Conservation (phyloP, 352 stramenopile genomes). For the Globisporangium cystogenes region DNA sequence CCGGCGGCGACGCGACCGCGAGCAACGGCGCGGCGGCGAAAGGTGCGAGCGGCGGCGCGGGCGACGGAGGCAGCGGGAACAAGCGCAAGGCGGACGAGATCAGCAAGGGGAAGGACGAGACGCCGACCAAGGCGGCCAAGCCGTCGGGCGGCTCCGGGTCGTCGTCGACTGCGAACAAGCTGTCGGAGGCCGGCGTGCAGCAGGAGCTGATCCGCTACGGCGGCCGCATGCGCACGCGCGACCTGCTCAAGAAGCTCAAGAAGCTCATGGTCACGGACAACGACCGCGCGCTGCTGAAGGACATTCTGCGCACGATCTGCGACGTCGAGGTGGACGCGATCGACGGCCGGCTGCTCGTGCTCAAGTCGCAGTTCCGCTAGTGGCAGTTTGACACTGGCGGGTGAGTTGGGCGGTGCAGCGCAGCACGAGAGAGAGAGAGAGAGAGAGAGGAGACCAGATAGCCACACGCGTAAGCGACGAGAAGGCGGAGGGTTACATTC, state of each 20-base stretch:
- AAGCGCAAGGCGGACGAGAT: conserved; percentile 50
- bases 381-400: too few species aligned
- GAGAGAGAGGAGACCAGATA: too few species aligned
- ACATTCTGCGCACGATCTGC: conserved; percentile 85
- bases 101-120: conserved; percentile 34
- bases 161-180: conserved; percentile 34
- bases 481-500: too few species aligned
- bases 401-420: too few species aligned
- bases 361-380: conserved; percentile 87
- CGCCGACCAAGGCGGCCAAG: conserved; percentile 37
- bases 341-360: conserved; percentile 72
- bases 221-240: conserved; percentile 72
- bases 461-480: too few species aligned
- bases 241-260: conserved; percentile 77
- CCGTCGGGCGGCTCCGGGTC: conserved; percentile 15
- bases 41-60: conserved; percentile 17
- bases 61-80: conserved; percentile 15
- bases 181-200: conserved; percentile 79
- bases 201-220: conserved; percentile 81
- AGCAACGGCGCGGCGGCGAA: conserved; percentile 11
- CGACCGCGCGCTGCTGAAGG: conserved; percentile 78
- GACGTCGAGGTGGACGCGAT: conserved; percentile 83
- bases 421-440: too few species aligned
- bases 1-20: conserved; percentile 11
- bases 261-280: conserved; percentile 78